These are phyloP conservation scores for Dendrobium catenatum DNA, from an alignment of 106 monocot species.

Conservation along the genomic window DNA sequence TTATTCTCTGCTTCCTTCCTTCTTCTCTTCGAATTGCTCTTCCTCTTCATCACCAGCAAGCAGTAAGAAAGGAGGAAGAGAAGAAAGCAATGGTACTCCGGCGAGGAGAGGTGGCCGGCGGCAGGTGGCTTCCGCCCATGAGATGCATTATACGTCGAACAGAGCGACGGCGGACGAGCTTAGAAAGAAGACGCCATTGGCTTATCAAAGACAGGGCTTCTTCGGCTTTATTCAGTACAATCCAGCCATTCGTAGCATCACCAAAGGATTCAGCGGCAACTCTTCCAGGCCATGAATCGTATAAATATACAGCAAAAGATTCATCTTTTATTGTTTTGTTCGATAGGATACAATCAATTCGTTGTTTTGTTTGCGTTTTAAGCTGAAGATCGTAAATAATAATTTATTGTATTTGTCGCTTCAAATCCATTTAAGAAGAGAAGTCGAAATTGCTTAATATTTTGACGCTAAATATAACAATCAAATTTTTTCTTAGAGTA, in stretches of 20 bases:
- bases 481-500: too few species aligned
- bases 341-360: too few species aligned
- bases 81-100: conserved; percentile 1
- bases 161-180: conserved; percentile 15
- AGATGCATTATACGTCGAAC: conserved; percentile 18
- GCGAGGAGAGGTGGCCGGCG: neutral
- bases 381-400: too few species aligned
- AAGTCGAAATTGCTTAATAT: too few species aligned
- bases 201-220: conserved; percentile 25
- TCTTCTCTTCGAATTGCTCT: neutral
- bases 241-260: conserved; percentile 26
- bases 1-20: conserved; percentile 17
- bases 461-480: too few species aligned
- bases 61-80: conserved; percentile 5
- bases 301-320: too few species aligned
- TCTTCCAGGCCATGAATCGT: neutral
- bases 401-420: too few species aligned
- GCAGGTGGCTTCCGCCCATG: conserved; percentile 5
- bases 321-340: too few species aligned
- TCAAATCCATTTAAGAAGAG: too few species aligned
- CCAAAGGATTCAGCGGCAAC: conserved; percentile 15
- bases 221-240: conserved; percentile 40
- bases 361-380: too few species aligned
- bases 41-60: neutral
- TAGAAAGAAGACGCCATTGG: conserved; percentile 43